Base-by-base conservation (phyloP, 1,284 basidiomycete genomes). In the Trametes sp. region DNA sequence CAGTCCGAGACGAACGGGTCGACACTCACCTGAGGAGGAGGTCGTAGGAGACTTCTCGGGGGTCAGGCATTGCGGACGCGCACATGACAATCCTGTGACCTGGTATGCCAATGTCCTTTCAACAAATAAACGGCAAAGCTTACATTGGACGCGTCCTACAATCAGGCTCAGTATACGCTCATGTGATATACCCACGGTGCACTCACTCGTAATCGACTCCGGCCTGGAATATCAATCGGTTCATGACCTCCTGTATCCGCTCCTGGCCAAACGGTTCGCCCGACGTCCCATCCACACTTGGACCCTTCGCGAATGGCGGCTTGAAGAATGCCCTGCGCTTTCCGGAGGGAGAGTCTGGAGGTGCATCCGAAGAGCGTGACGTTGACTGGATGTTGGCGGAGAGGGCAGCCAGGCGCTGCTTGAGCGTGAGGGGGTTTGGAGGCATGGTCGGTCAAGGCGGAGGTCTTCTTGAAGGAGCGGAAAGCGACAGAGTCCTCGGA, bases 201-300 rank as follows among this genome's bases (percentile, higher is more conserved):
- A 78, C 83, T 69, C 70, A 94, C 91, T 94, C 93, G 70, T 87
- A 94, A 77, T 95, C 93, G 58, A 95, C 90, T 1, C 93, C 93
- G 41, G 93, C 93, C 73, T 94, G 93, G 68, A 92, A 94, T 54
- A 95, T 92, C 77, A 94, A 80, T 72, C 80, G 86, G 36, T 78
- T 74, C 78, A 94, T 86, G 38, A 90, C 84, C 21, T 88, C 83
- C 71, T 91, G 86, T 19, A 90, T 76, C 61, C 77, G 77, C 55
- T 83, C 84, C 50, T 78, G 76, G 64, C 72, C 78, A 73, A 6
- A 36, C 11, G 60, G 35, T 28, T 63, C 57, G 5, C 51, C 57
- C 23, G 61, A 41, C 8, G 16, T 31, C 7, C 19, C 9, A 8
- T 68, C 64, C 11, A 54, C 24, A n/a, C 35, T 61, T 3, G 61